These are phyloP conservation scores for Cercospora brassicicola DNA, from an alignment of 2,329 filamentous ascomycete genomes.

Conservation along the genomic window DNA sequence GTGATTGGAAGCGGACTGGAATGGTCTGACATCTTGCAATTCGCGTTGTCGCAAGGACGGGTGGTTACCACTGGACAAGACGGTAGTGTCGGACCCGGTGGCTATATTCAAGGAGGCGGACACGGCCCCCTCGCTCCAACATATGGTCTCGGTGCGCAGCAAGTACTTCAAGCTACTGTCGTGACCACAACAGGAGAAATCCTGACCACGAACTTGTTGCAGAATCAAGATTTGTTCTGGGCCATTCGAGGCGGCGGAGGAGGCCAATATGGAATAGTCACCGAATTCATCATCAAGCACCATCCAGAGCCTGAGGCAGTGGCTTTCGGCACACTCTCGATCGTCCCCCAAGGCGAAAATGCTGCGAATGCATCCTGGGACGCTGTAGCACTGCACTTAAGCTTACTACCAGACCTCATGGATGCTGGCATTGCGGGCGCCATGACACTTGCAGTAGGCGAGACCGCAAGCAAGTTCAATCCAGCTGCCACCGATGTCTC, in stretches of 20 bases:
- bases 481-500: slow-evolving; percentile 36
- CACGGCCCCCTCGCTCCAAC: slow-evolving; percentile 55
- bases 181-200: slow-evolving; percentile 54
- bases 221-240: slow-evolving; percentile 62
- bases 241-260: slow-evolving; percentile 61
- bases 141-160: slow-evolving; percentile 61
- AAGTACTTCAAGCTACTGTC: slow-evolving; percentile 51
- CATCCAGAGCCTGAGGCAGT: slow-evolving; percentile 29
- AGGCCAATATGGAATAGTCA: slow-evolving; percentile 60
- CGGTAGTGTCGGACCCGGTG: slow-evolving; percentile 41
- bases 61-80: slow-evolving; percentile 25
- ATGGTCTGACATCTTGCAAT: slow-evolving; percentile 28
- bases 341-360: slow-evolving; percentile 28
- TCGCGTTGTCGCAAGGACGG: slow-evolving; percentile 19
- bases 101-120: slow-evolving; percentile 62
- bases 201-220: slow-evolving; percentile 50
- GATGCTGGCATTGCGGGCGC: slow-evolving; percentile 34
- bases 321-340: slow-evolving; percentile 18
- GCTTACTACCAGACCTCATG: slow-evolving; percentile 36
- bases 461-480: slow-evolving; percentile 36
- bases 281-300: slow-evolving; percentile 40
- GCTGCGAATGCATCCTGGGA: slow-evolving; percentile 39
- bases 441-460: slow-evolving; percentile 22
- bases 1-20: slow-evolving; percentile 32
- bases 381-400: slow-evolving; percentile 37